phyloP scores from a whole-genome alignment of 108 stramenopile species.

The Cyclostephanos tholiformis region DNA sequence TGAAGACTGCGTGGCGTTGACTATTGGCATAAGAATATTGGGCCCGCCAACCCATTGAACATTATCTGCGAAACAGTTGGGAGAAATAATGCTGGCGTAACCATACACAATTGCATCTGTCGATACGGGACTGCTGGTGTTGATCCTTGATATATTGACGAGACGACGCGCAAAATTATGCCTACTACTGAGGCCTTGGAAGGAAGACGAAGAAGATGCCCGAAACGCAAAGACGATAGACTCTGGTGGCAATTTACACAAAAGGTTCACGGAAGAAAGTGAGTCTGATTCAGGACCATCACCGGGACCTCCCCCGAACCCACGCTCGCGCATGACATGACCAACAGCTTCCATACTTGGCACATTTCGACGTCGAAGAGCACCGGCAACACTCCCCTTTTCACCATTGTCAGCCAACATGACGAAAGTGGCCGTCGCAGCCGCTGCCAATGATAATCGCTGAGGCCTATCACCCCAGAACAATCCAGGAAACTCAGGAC shows the following conservation, averaged over 20 bases:
- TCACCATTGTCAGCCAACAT: slow-evolving; percentile 83
- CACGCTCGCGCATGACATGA: slow-evolving; percentile 67
- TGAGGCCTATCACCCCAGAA: slow-evolving; percentile 92
- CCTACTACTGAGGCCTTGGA: slow-evolving; percentile 15
- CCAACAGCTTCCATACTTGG: slow-evolving; percentile 82
- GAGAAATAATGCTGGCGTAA: slow-evolving; percentile 66
- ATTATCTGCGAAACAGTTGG: slow-evolving; percentile 85
- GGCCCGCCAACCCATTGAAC: slow-evolving; percentile 90
- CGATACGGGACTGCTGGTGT: slow-evolving; percentile 56
- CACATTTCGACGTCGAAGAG: slow-evolving; percentile 73
- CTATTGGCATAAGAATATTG: slow-evolving; percentile 73
- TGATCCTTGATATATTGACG: slow-evolving; percentile 75
- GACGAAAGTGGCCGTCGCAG: slow-evolving; percentile 76
- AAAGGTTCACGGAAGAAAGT: slow-evolving; percentile 72
- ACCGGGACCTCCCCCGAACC: slow-evolving; percentile 40
- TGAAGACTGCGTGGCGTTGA: slow-evolving; percentile 69
- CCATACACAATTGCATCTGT: slow-evolving; percentile 81
- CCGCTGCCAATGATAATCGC: slow-evolving; percentile 80
- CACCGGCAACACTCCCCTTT: slow-evolving; percentile 81
- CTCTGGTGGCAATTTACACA: slow-evolving; percentile 73
- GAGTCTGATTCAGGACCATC: slow-evolving; percentile 71
- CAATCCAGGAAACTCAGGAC: slow-evolving; percentile 81
- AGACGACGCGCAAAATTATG: slow-evolving; percentile 58
- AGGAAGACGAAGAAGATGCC: slow-evolving; percentile 49
- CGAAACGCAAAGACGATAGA: slow-evolving; percentile 76